A percentile compares a stretch with the other conserved stretches of the same genome.
Evolutionary conservation across 352 stramenopile species (phyloP).

Genomic region (Phytophthora meadii): DNA sequence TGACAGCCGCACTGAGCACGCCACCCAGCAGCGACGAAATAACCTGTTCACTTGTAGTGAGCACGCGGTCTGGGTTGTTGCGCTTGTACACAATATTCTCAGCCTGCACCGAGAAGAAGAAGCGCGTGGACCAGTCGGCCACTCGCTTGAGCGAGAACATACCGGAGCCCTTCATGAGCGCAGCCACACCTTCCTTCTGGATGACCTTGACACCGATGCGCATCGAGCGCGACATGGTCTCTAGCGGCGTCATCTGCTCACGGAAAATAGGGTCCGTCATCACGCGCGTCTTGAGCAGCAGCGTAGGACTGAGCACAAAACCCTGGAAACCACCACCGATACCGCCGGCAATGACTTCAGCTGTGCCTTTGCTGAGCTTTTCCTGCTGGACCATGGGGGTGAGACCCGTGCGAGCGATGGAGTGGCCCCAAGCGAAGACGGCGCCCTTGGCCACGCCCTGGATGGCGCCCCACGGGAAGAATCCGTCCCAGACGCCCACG

Average conservation of each 20-base stretch:
- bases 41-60: slow-evolving; percentile 82
- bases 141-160: slow-evolving; percentile 94
- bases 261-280: slow-evolving; percentile 95
- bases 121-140: slow-evolving; percentile 93
- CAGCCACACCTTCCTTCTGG: slow-evolving; percentile 80
- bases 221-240: slow-evolving; percentile 87
- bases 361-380: slow-evolving; percentile 59
- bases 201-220: slow-evolving; percentile 92
- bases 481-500: slow-evolving; percentile 93
- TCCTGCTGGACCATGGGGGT: slow-evolving; percentile 65
- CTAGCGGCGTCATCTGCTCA: slow-evolving; percentile 84
- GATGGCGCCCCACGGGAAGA: slow-evolving; percentile 93
- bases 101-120: slow-evolving; percentile 91
- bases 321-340: slow-evolving; percentile 93
- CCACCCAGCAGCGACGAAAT: slow-evolving; percentile 87
- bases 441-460: slow-evolving; percentile 92
- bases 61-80: slow-evolving; percentile 59
- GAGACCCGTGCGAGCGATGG: slow-evolving; percentile 64
- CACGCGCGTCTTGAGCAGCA: slow-evolving; percentile 95
- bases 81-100: slow-evolving; percentile 85
- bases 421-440: slow-evolving; percentile 92
- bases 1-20: slow-evolving; percentile 75
- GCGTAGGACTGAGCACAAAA: slow-evolving; percentile 92
- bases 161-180: slow-evolving; percentile 92
- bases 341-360: slow-evolving; percentile 88